A percentile compares a stretch with the other conserved stretches of the same genome.
phyloP scores from a whole-genome alignment of 2,329 filamentous ascomycete species.

The Daldinia sp. region DNA sequence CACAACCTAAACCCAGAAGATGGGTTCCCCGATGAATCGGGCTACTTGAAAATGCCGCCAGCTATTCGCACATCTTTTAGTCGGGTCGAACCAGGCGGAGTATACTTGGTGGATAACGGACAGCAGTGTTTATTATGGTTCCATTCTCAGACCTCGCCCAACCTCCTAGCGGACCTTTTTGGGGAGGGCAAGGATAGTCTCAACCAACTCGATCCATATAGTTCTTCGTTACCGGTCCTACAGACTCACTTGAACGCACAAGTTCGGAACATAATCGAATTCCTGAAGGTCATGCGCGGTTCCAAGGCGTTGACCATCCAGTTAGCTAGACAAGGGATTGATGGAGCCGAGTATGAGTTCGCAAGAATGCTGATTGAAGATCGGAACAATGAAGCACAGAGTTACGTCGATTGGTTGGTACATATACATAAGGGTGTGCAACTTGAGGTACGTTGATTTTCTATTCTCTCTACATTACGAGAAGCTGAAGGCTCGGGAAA shows the following conservation, averaged over 20 bases:
- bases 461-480: slow-evolving; percentile 12
- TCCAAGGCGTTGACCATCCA: slow-evolving; percentile 90
- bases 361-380: slow-evolving; percentile 91
- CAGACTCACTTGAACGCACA: slow-evolving; percentile 95
- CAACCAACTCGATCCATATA: slow-evolving; percentile 81
- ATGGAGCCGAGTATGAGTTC: slow-evolving; percentile 97
- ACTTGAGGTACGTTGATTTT: slow-evolving; percentile 71
- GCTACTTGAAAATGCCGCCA: slow-evolving; percentile 85
- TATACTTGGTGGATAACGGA: slow-evolving; percentile 94
- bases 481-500: slow-evolving; percentile 4
- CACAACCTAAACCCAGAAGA: slow-evolving; percentile 89
- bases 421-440: slow-evolving; percentile 94
- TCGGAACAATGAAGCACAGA: slow-evolving; percentile 95
- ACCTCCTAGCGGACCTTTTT: slow-evolving; percentile 89
- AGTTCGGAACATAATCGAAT: slow-evolving; percentile 91
- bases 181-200: slow-evolving; percentile 77
- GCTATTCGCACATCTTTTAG: slow-evolving; percentile 84
- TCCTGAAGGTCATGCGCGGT: slow-evolving; percentile 79
- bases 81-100: slow-evolving; percentile 89
- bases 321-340: slow-evolving; percentile 88
- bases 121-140: slow-evolving; percentile 93
- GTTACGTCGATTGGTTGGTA: slow-evolving; percentile 98
- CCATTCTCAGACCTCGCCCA: slow-evolving; percentile 89
- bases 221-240: slow-evolving; percentile 80
- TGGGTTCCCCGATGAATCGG: slow-evolving; percentile 87